These are phyloP conservation scores for Neofusicoccum ribis DNA, from an alignment of 2,329 filamentous ascomycete genomes.

Conservation along the genomic window DNA sequence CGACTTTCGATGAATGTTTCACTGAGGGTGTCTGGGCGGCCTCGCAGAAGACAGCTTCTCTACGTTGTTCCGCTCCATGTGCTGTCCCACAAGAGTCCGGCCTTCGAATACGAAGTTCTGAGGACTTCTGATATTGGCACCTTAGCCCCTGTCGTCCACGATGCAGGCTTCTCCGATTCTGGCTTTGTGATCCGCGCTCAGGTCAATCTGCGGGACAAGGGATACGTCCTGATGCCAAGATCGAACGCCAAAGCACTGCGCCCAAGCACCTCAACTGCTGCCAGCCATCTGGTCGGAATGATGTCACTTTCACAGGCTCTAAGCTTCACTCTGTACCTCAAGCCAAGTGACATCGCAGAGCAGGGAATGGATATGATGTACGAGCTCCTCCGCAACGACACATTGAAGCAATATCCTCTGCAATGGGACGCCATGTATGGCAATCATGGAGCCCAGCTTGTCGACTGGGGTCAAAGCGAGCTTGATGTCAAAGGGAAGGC, in stretches of 20 bases:
- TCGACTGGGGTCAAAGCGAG: slow-evolving; percentile 7
- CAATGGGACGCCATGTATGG: not conserved
- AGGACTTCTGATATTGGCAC: not conserved
- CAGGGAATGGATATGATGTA: not conserved
- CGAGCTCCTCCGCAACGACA: not conserved
- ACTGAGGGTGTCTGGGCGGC: not conserved
- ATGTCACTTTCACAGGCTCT: not conserved
- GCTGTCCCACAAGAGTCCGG: not conserved
- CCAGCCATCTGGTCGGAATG: not conserved
- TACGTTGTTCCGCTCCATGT: slow-evolving; percentile 4
- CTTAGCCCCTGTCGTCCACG: not conserved
- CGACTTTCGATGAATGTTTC: slow-evolving; percentile 13
- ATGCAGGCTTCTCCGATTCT: slow-evolving; percentile 8
- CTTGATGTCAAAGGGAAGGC: not conserved
- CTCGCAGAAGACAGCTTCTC: not conserved
- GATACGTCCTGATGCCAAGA: slow-evolving; percentile 9
- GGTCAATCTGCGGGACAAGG: slow-evolving; percentile 4
- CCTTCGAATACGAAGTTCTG: not conserved
- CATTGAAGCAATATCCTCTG: not conserved
- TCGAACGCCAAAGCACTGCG: slow-evolving; percentile 6
- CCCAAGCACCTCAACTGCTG: slow-evolving; percentile 9
- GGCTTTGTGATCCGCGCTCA: not conserved
- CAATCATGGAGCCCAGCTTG: not conserved
- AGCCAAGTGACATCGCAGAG: slow-evolving; percentile 16
- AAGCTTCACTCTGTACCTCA: slow-evolving; percentile 1